Evolutionary conservation across 2,329 filamentous ascomycete species (phyloP).

Genomic region (Fusarium tanahbumbuense): DNA sequence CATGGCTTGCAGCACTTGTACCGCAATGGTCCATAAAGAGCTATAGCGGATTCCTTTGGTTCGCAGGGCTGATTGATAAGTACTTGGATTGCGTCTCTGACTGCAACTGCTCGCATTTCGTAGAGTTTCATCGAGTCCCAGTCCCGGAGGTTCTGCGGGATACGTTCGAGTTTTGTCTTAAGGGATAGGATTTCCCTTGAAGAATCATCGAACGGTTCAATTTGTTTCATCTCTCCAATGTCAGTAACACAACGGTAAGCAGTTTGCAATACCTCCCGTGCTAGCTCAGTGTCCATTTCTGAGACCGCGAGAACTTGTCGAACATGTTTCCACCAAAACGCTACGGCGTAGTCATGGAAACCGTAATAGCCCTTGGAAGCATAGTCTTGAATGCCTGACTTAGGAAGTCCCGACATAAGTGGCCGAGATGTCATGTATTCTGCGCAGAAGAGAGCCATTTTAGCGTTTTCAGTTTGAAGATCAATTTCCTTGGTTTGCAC

Average conservation of each 20-base stretch:
- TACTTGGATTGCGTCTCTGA: neutral
- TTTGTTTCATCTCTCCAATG: neutral
- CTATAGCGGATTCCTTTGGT: accelerated
- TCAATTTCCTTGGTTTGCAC: neutral
- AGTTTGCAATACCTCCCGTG: accelerated
- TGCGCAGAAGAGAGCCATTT: neutral
- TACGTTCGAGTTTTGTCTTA: neutral
- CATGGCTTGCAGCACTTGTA: neutral
- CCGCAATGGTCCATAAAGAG: neutral
- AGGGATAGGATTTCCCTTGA: accelerated
- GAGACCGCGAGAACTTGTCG: neutral
- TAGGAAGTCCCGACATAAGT: neutral
- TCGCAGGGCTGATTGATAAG: neutral
- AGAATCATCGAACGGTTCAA: accelerated
- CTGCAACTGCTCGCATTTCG: neutral
- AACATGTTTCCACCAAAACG: neutral
- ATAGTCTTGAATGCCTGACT: accelerated
- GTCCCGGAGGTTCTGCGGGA: neutral
- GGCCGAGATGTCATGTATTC: neutral
- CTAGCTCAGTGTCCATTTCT: neutral
- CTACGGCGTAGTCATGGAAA: neutral
- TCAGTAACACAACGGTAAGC: accelerated
- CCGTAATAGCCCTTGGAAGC: neutral
- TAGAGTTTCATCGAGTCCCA: accelerated
- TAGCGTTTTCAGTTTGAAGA: accelerated